phyloP scores from a whole-genome alignment of 129 eudicot species.

The Tagetes patula region DNA sequence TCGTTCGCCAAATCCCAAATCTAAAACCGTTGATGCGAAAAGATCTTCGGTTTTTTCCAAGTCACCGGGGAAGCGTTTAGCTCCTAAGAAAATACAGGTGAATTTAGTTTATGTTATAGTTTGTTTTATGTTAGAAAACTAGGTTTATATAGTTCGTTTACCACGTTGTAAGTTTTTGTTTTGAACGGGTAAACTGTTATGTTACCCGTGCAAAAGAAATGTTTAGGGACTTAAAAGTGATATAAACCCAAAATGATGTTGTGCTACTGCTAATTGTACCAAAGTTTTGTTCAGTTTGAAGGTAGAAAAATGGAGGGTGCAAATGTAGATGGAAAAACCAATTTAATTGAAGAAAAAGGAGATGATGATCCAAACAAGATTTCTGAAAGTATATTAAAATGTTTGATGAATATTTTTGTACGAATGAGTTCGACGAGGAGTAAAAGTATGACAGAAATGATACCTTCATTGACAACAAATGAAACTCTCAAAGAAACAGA shows the following conservation, averaged over 20 bases:
- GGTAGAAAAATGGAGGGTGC: slow-evolving; percentile 37
- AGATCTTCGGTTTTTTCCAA: slow-evolving; percentile 39
- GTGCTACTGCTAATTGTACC: slow-evolving; percentile 13
- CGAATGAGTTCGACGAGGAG: slow-evolving; percentile 68
- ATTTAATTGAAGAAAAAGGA: slow-evolving; percentile 39
- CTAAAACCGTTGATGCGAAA: slow-evolving; percentile 35
- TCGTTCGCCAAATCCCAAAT: slow-evolving; percentile 42
- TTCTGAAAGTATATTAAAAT: slow-evolving; percentile 68
- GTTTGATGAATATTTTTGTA: slow-evolving; percentile 63
- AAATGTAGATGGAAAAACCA: slow-evolving; percentile 37
- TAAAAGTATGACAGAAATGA: slow-evolving; percentile 41
- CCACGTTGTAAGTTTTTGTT: background rate
- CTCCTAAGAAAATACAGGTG: slow-evolving; percentile 62
- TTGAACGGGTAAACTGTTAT: background rate
- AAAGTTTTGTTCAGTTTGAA: slow-evolving; percentile 53
- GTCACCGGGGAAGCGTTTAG: slow-evolving; percentile 47
- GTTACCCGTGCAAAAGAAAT: background rate
- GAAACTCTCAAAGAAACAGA: slow-evolving; percentile 36
- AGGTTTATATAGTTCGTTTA: background rate
- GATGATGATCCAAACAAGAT: slow-evolving; percentile 65
- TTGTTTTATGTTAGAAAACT: background rate
- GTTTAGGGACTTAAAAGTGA: background rate
- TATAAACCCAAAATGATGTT: background rate
- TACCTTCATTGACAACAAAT: slow-evolving; percentile 41
- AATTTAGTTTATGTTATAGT: background rate